phyloP scores from a whole-genome alignment of 768 basidiomycete genomes.

The Megacollybia marginata region DNA sequence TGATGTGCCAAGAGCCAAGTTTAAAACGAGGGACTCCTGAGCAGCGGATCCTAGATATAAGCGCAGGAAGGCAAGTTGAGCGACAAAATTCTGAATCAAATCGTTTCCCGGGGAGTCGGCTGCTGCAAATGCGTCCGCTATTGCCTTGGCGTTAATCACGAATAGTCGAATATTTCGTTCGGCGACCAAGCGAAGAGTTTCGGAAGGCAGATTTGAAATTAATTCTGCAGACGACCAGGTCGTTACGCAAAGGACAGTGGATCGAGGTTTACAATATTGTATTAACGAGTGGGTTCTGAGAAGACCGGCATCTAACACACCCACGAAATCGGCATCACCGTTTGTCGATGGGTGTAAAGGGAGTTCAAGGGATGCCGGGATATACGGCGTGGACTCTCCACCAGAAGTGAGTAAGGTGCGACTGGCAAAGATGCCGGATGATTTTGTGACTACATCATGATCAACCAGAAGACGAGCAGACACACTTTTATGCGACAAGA shows the following conservation, averaged over 20 bases:
- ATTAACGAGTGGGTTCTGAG: slow-evolving; percentile 75
- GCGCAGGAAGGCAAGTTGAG: slow-evolving; percentile 76
- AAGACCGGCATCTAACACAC: slow-evolving; percentile 67
- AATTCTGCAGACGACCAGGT: slow-evolving; percentile 75
- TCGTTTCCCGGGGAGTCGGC: slow-evolving; percentile 27
- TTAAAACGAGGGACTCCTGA: slow-evolving; percentile 41
- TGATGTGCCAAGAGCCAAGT: slow-evolving; percentile 40
- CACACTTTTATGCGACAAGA: slow-evolving; percentile 43
- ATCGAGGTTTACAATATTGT: slow-evolving; percentile 54
- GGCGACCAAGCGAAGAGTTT: slow-evolving; percentile 37
- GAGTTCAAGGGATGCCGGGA: slow-evolving; percentile 50
- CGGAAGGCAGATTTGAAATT: slow-evolving; percentile 51
- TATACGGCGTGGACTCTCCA: slow-evolving; percentile 21
- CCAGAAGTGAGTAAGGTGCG: slow-evolving; percentile 60
- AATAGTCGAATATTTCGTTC: slow-evolving; percentile 52
- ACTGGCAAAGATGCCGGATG: slow-evolving; percentile 62
- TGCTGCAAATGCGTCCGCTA: slow-evolving; percentile 37
- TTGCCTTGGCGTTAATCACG: slow-evolving; percentile 47
- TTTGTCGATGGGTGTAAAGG: slow-evolving; percentile 41
- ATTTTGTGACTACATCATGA: slow-evolving; percentile 69
- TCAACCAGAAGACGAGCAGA: slow-evolving; percentile 56
- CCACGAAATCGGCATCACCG: slow-evolving; percentile 61
- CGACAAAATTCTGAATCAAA: slow-evolving; percentile 47
- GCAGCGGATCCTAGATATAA: slow-evolving; percentile 71
- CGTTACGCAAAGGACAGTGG: slow-evolving; percentile 68